Evolutionary conservation across 768 basidiomycete genomes (phyloP).

Genomic region (Amanita pallidorosea): DNA sequence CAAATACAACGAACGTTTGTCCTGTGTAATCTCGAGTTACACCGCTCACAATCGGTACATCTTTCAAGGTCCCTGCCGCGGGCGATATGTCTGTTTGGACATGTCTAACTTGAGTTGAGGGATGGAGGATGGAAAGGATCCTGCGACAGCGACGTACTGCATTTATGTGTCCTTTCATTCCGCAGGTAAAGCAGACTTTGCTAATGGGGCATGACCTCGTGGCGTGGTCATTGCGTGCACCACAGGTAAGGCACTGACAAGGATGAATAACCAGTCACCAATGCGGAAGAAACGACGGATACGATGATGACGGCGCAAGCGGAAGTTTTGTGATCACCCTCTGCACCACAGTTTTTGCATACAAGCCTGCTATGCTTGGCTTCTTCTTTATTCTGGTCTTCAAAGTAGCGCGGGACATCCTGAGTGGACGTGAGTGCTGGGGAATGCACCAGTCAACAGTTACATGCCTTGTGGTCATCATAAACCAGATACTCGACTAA

Average conservation of each 20-base stretch:
- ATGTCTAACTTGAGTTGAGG: slow-evolving; percentile 34
- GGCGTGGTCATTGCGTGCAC: slow-evolving; percentile 67
- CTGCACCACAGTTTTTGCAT: slow-evolving; percentile 72
- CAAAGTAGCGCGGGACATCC: slow-evolving; percentile 60
- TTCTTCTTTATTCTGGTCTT: slow-evolving; percentile 30
- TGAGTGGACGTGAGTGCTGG: slow-evolving; percentile 11
- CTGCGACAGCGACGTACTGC: slow-evolving; percentile 27
- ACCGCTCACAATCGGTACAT: slow-evolving; percentile 54
- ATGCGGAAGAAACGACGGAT: slow-evolving; percentile 16
- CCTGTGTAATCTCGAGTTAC: slow-evolving; percentile 53
- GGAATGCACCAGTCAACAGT: not conserved
- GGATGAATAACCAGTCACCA: slow-evolving; percentile 1
- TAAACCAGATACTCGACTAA: slow-evolving; percentile 76
- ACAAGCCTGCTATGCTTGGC: slow-evolving; percentile 36
- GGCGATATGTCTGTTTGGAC: slow-evolving; percentile 47
- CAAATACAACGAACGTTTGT: slow-evolving; percentile 39
- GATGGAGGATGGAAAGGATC: not conserved
- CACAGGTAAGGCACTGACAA: slow-evolving; percentile 67
- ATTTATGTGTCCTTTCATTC: slow-evolving; percentile 77
- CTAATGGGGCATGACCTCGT: slow-evolving; percentile 73
- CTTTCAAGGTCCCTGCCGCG: slow-evolving; percentile 13
- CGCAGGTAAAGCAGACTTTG: slow-evolving; percentile 72
- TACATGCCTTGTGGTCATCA: slow-evolving; percentile 49
- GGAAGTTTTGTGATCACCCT: slow-evolving; percentile 56
- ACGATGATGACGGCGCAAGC: slow-evolving; percentile 71